These are phyloP conservation scores for Harringtonia aguacate DNA, from an alignment of 2,329 filamentous ascomycete species.

Conservation along the genomic window DNA sequence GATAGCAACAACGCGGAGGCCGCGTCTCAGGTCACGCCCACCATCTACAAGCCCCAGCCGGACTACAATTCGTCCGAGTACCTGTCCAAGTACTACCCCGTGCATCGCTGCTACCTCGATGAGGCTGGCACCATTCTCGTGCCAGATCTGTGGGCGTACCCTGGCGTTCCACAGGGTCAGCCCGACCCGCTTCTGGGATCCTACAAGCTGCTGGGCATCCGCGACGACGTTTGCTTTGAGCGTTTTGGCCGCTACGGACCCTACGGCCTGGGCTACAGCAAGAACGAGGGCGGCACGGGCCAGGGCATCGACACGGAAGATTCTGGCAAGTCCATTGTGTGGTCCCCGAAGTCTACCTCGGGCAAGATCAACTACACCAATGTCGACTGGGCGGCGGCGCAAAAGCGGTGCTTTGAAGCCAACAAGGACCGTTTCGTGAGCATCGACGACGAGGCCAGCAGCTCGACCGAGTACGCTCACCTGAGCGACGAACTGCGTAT, in stretches of 20 bases:
- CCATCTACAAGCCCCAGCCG: slow-evolving; percentile 58
- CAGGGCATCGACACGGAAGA: slow-evolving; percentile 64
- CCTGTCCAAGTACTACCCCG: slow-evolving; percentile 36
- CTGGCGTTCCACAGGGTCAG: slow-evolving; percentile 44
- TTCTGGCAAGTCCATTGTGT: slow-evolving; percentile 53
- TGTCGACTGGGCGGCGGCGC: slow-evolving; percentile 44
- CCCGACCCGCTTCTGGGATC: slow-evolving; percentile 71
- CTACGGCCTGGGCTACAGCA: slow-evolving; percentile 76
- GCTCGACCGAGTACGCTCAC: slow-evolving; percentile 1
- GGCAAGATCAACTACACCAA: slow-evolving; percentile 45
- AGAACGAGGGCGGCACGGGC: slow-evolving; percentile 57
- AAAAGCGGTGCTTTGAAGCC: slow-evolving; percentile 40
- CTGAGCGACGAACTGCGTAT: slow-evolving; percentile 1
- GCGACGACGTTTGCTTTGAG: slow-evolving; percentile 77
- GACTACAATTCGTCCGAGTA: slow-evolving; percentile 49
- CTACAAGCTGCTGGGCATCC: slow-evolving; percentile 60
- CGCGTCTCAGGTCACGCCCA: slow-evolving; percentile 29
- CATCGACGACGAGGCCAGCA: neutral
- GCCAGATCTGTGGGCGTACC: slow-evolving; percentile 57
- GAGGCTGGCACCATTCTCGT: slow-evolving; percentile 41
- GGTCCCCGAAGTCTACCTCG: slow-evolving; percentile 38
- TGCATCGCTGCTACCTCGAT: slow-evolving; percentile 55
- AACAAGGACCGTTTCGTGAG: slow-evolving; percentile 52
- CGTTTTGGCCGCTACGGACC: slow-evolving; percentile 75
- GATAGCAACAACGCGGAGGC: slow-evolving; percentile 18